Conservation (phyloP, 805 yeast species). For the Kurtzmaniella cleridarum region DNA sequence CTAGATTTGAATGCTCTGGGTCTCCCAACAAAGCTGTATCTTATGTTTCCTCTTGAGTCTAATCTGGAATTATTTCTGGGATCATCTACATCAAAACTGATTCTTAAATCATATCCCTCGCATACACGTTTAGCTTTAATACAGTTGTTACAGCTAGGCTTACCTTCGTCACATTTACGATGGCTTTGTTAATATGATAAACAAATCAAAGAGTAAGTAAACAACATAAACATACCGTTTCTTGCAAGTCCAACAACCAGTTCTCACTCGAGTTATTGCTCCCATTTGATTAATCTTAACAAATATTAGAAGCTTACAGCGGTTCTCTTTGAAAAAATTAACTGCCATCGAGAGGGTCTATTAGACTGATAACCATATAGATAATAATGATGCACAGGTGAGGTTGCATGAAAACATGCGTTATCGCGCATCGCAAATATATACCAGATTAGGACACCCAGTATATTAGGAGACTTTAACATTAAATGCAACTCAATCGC, state of each 20-base stretch:
- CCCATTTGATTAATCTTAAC: too few relatives aligned
- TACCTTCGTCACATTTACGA: slow-evolving; percentile 52
- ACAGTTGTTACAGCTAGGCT: slow-evolving; percentile 49
- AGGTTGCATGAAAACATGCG: too few relatives aligned
- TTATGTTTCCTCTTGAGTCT: slow-evolving; percentile 26
- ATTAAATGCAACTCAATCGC: too few relatives aligned
- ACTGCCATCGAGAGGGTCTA: too few relatives aligned
- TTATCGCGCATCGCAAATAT: too few relatives aligned
- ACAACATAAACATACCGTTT: slow-evolving; percentile 37
- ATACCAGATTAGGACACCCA: too few relatives aligned
- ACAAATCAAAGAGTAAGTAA: too few relatives aligned
- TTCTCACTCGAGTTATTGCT: slow-evolving; percentile 46
- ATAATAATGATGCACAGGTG: too few relatives aligned
- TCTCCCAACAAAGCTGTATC: slow-evolving; percentile 39
- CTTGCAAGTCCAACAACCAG: slow-evolving; percentile 58
- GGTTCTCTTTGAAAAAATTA: too few relatives aligned
- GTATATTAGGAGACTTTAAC: too few relatives aligned
- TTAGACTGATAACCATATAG: too few relatives aligned
- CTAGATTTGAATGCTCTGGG: slow-evolving; percentile 19
- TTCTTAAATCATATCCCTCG: slow-evolving; percentile 45
- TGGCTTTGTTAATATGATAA: slow-evolving; percentile 24
- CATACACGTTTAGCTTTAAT: slow-evolving; percentile 38
- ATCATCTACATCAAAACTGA: slow-evolving; percentile 49
- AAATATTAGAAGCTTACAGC: too few relatives aligned
- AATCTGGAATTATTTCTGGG: slow-evolving; percentile 22